Percentiles rank a stretch among this genome's conserved stretches.
Conservation (phyloP, 257 asterid genomes). For the Buddleja alternifolia region DNA sequence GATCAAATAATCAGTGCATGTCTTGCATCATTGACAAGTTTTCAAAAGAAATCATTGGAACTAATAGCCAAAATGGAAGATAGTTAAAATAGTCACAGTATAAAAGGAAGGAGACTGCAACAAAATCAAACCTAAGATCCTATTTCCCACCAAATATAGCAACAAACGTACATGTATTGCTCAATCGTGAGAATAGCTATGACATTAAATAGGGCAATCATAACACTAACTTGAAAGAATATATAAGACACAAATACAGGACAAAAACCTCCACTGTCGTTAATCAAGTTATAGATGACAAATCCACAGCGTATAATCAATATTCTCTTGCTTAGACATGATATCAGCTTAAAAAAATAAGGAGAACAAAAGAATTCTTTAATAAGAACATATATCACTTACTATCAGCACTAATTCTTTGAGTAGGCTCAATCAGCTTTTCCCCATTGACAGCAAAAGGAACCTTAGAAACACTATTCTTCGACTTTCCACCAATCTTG, state of each 20-base stretch:
- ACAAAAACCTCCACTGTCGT: background rate
- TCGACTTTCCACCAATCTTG: conserved; percentile 40
- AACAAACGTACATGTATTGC: conserved; percentile 3
- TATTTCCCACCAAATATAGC: conserved; percentile 19
- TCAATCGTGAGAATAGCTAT: background rate
- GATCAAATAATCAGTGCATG: conserved; percentile 10
- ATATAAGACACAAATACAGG: background rate
- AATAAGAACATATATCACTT: conserved; percentile 38
- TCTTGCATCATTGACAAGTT: conserved; percentile 10
- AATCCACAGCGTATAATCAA: background rate
- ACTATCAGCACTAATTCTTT: conserved; percentile 44
- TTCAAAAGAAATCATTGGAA: background rate
- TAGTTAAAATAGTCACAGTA: background rate
- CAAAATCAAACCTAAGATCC: conserved; percentile 1
- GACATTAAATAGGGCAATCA: background rate
- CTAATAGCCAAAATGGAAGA: background rate
- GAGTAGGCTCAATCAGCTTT: conserved; percentile 35
- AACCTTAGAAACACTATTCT: conserved; percentile 35
- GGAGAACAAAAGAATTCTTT: background rate
- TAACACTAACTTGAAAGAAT: conserved; percentile 17
- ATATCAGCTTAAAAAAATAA: conserved; percentile 14
- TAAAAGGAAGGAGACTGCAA: background rate
- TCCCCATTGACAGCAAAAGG: conserved; percentile 31
- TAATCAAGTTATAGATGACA: conserved; percentile 5
- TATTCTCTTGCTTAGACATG: conserved; percentile 17